These are phyloP conservation scores for Fusarium concolor DNA, from an alignment of 2,329 filamentous ascomycete species.

Conservation along the genomic window DNA sequence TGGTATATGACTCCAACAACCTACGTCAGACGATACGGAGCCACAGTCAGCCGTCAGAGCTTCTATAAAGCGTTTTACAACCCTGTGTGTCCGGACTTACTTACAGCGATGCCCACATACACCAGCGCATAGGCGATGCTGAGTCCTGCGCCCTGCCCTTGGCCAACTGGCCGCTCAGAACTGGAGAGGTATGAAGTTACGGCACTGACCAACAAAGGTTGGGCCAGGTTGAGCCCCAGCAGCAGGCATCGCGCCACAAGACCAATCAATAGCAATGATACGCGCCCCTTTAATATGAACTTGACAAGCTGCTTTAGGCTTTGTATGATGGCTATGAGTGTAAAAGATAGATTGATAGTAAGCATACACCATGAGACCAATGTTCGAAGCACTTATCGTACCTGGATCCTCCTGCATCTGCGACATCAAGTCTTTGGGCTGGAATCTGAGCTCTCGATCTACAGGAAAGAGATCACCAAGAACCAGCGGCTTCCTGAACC, in stretches of 20 bases:
- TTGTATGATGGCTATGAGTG: constrained; percentile 7
- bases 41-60: constrained; percentile 5
- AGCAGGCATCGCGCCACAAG: constrained; percentile 6
- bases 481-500: constrained; percentile 10
- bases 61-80: constrained; percentile 3
- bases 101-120: constrained; percentile 9
- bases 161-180: constrained; percentile 12
- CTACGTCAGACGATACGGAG: constrained; percentile 3
- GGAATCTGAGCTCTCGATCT: constrained; percentile 9
- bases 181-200: constrained; percentile 11
- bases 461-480: constrained; percentile 12
- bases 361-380: constrained; percentile 12
- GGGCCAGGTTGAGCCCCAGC: constrained; percentile 10
- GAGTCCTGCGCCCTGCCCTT: constrained; percentile 8
- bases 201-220: constrained; percentile 9
- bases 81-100: constrained; percentile 6
- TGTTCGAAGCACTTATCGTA: constrained; percentile 6
- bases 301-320: constrained; percentile 9
- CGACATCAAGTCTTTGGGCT: constrained; percentile 11
- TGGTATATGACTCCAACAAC: constrained; percentile 11
- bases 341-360: constrained; percentile 7
- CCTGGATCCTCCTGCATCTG: constrained; percentile 8
- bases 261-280: constrained; percentile 13
- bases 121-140: constrained; percentile 9
- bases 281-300: constrained; percentile 7